These are phyloP conservation scores for Pseudonectria buxi DNA, from an alignment of 2,329 filamentous ascomycete species.

Conservation along the genomic window DNA sequence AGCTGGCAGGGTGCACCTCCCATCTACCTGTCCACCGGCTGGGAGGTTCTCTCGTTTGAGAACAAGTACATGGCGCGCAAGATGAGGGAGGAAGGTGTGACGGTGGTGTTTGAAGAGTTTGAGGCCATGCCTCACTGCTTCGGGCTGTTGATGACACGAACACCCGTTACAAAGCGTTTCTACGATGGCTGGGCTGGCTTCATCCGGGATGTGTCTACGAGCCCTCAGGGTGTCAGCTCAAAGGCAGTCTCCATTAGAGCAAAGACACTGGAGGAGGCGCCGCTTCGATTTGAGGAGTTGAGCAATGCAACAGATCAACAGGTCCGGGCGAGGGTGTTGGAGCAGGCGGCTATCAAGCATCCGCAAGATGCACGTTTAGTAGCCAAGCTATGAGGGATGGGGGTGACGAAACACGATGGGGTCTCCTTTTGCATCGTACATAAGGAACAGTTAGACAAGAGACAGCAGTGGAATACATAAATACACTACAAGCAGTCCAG, in stretches of 20 bases:
- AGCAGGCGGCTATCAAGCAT: slow-evolving; percentile 14
- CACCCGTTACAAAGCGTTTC: slow-evolving; percentile 42
- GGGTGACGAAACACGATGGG: too few species aligned
- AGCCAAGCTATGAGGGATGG: slow-evolving; percentile 29
- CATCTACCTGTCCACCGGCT: slow-evolving; percentile 60
- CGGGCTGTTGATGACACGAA: slow-evolving; percentile 45
- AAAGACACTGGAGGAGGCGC: slow-evolving; percentile 43
- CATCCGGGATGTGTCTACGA: slow-evolving; percentile 35
- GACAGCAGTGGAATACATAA: too few species aligned
- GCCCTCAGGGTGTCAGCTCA: slow-evolving; percentile 27
- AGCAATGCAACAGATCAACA: slow-evolving; percentile 37
- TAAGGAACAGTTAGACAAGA: too few species aligned
- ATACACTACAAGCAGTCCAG: too few species aligned
- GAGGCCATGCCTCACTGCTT: slow-evolving; percentile 79
- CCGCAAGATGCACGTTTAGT: slow-evolving; percentile 1
- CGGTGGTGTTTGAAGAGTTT: slow-evolving; percentile 63
- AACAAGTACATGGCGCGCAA: slow-evolving; percentile 51
- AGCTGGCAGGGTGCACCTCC: slow-evolving; percentile 60
- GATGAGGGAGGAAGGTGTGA: slow-evolving; percentile 50
- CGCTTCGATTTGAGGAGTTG: slow-evolving; percentile 37
- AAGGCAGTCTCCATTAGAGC: slow-evolving; percentile 42
- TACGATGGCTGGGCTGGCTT: slow-evolving; percentile 52
- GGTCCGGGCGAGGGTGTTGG: slow-evolving; percentile 33
- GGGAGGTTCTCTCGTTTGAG: slow-evolving; percentile 68
- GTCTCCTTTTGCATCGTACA: too few species aligned